Base-by-base conservation (phyloP, 345 rosid genomes). In the Carallia brachiata region DNA sequence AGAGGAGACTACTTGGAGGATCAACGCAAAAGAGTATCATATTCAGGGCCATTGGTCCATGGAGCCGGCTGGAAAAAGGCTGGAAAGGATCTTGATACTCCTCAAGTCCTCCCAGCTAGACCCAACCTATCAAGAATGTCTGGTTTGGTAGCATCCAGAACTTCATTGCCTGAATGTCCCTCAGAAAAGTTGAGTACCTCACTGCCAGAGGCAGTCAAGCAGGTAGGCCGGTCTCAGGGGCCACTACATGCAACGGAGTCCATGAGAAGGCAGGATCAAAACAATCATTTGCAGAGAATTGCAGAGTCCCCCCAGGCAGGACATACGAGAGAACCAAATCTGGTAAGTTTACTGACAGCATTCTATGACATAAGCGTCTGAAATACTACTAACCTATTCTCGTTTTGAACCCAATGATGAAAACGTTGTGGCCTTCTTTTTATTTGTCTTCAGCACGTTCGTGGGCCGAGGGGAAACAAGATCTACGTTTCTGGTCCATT, bases 401-500 rank as follows among this genome's bases (percentile, higher is more conserved):
- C 1, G 17, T 31, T 31, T 31, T 63, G 53, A 23, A 32, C 17
- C 10, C 59, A 28, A 8, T 18, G 63, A n/a, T 53, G 34, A 34
- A 36, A 52, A 67, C 36, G 34, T 39, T 55, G 63, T n/a, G 63
- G 64, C 61, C n/a, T 59, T 58, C 23, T 59, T 63, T 66, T 68
- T 69, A 0, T 71, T 63, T 73, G 60, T 54, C 72, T 72, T n/a
- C 85, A 89, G 97, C 81, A 77, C 36, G 81, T 73, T 66, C 79
- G 63, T 0, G 85, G 83, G 6, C 36, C 83, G 0, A 85, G 78
- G 73, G 90, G 87, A 66, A 83, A 84, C 87, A 95, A 86, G 88
- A 91, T 95, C 32, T 95, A 85, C 63, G 78, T 89, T 61, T 95
- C 99, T 3, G 97, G 99, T 75, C 96, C 97, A 6, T 80, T 91